Base-by-base conservation (phyloP, 129 eudicot genomes). In the Smallanthus sonchifolius region DNA sequence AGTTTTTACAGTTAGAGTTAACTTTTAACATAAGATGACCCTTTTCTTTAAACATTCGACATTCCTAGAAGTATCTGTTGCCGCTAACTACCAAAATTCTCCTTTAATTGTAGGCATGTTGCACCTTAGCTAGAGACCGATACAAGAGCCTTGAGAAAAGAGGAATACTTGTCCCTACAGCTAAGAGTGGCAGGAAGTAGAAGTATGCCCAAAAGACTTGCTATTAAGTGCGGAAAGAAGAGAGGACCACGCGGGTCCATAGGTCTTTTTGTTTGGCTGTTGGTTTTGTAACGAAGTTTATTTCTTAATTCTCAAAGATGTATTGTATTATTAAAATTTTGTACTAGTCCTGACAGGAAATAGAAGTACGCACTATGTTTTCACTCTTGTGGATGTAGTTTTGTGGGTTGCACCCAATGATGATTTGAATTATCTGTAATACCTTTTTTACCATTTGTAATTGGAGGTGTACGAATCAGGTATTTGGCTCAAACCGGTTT, bases 121-220 rank as follows among this genome's bases (percentile, higher is more conserved):
- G 87, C 82, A 90, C 97, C 10, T 89, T 93, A 60, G 97, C 96
- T 17, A 86, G 86, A 77, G 97, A 93, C 63, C 88, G 97, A 7
- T 93, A 80, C 75, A 93, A 93, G 93, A 93, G 97, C 86, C 82
- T 90, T 4, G 98, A 93, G 87, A 93, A 93, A 82, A 81, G 98
- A 79, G 98, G 97, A 57, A 75, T 93, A 10, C 70, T 87, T 79
- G 88, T 85, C n/a, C 97, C 98, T 61, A 75, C 98, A 35, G 89
- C 87, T 69, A 93, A 86, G 78, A 83, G 93, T 54, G 60, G 91
- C 85, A 88, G 79, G 79, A 65, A 52, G 5, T 75, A 65, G 55
- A 65, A 63, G 3, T 19, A 54, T 9, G 15, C 38, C 17, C 10
- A 70, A 34, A 43, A 28, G 17, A 48, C 55, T 4, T 17, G 6